phyloP scores from a whole-genome alignment of 2,329 filamentous ascomycete species.

The Dryadomyces sulphureus region DNA sequence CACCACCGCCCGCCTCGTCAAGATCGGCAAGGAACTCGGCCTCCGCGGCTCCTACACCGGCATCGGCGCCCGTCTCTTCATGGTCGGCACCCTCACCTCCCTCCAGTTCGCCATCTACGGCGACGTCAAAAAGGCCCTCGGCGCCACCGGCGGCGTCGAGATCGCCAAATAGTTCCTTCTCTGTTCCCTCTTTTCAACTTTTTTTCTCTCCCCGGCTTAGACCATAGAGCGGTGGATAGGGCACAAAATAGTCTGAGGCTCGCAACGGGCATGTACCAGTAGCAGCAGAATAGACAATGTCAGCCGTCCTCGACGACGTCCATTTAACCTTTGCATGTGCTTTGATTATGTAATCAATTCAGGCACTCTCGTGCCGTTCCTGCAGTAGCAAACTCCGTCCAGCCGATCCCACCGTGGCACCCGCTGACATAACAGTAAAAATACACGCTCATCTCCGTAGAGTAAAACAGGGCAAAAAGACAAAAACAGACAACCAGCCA shows the following conservation, averaged over 20 bases:
- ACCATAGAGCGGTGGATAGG: background rate
- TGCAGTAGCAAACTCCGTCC: no score
- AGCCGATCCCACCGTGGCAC: no score
- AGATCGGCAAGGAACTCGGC: slow-evolving; percentile 69
- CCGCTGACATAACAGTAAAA: no score
- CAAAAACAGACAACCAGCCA: background rate
- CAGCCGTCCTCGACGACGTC: no score
- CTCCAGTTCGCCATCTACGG: slow-evolving; percentile 77
- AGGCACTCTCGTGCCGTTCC: background rate
- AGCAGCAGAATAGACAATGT: no score
- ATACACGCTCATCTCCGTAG: background rate
- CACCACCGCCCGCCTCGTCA: slow-evolving; percentile 59
- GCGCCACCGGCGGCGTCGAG: slow-evolving; percentile 63
- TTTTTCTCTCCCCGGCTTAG: no score
- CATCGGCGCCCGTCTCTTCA: slow-evolving; percentile 48
- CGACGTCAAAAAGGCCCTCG: slow-evolving; percentile 52
- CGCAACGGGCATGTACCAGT: slow-evolving; percentile 2
- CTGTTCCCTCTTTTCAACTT: no score
- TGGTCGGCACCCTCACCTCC: slow-evolving; percentile 50
- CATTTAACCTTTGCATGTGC: no score
- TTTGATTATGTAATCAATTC: background rate
- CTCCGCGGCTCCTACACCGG: slow-evolving; percentile 57
- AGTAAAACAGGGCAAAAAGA: background rate
- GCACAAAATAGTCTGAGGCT: background rate
- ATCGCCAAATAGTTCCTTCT: slow-evolving; percentile 32